phyloP scores from a whole-genome alignment of 2,329 filamentous ascomycete species.

The Pyrenochaeta sp. region DNA sequence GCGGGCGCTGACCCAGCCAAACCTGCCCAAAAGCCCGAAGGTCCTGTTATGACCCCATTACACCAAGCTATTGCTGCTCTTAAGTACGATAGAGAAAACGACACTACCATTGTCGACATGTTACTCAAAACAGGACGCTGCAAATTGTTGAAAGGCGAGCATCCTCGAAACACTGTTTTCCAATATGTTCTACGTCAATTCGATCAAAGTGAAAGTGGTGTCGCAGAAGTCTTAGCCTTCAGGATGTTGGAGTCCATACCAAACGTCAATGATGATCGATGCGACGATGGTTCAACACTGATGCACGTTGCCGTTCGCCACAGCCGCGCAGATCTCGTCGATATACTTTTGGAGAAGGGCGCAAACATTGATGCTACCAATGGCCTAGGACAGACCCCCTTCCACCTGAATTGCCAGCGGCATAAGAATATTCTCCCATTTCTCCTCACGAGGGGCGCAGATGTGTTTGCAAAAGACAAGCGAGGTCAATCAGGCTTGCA shows the following conservation, averaged over 20 bases:
- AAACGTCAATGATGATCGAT: constrained; percentile 20
- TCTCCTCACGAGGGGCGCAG: constrained; percentile 18
- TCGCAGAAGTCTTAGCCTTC: constrained; percentile 15
- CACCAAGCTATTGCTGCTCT: constrained; percentile 21
- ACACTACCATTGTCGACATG: constrained; percentile 22
- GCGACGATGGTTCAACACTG: constrained; percentile 21
- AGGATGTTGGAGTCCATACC: constrained; percentile 26
- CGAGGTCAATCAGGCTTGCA: constrained; percentile 15
- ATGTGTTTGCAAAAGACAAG: constrained; percentile 16
- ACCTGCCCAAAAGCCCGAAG: neutral
- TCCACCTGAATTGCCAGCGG: constrained; percentile 21
- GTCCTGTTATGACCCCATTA: constrained; percentile 11
- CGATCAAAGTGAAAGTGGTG: constrained; percentile 5
- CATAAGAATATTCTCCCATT: constrained; percentile 7
- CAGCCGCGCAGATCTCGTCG: constrained; percentile 68
- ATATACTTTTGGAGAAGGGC: constrained; percentile 80
- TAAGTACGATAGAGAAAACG: constrained; percentile 1
- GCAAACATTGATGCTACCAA: constrained; percentile 20
- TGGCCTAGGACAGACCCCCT: constrained; percentile 19
- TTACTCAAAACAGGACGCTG: constrained; percentile 22
- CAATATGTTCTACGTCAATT: constrained; percentile 15
- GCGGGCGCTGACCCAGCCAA: constrained; percentile 23
- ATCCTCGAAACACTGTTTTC: constrained; percentile 18
- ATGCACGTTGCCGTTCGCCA: constrained; percentile 26
- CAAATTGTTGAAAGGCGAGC: constrained; percentile 22